Conservation (phyloP, 2,329 filamentous ascomycete species). For the Neophaeococcomyces aloes region DNA sequence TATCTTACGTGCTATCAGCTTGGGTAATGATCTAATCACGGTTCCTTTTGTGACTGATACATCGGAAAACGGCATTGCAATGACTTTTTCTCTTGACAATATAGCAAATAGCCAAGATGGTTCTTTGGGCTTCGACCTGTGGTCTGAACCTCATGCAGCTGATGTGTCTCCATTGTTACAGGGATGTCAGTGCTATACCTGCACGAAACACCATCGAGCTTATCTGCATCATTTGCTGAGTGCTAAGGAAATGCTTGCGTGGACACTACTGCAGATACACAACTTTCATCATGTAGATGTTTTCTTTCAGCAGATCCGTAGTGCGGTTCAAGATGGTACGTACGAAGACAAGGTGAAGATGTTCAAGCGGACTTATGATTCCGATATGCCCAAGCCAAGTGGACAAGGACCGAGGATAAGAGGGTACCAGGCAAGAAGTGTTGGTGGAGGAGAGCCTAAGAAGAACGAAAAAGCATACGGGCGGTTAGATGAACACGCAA, state of each 20-base stretch:
- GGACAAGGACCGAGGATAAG: conserved; percentile 66
- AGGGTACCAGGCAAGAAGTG: conserved; percentile 71
- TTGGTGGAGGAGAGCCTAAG: conserved; percentile 50
- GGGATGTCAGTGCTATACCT: conserved; percentile 71
- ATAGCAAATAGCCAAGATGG: conserved; percentile 4
- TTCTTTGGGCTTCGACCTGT: conserved; percentile 69
- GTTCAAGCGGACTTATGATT: conserved; percentile 61
- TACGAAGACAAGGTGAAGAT: conserved; percentile 44
- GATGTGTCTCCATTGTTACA: conserved; percentile 52
- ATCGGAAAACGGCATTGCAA: conserved; percentile 76
- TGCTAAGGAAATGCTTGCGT: conserved; percentile 93
- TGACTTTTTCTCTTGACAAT: conserved; percentile 59
- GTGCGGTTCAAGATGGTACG: conserved; percentile 47
- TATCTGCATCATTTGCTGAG: conserved; percentile 78
- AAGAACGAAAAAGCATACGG: conserved; percentile 61
- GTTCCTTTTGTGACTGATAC: conserved; percentile 62
- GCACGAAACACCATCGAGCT: conserved; percentile 70
- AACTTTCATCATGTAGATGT: conserved; percentile 63
- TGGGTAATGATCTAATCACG: conserved; percentile 71
- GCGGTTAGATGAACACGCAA: conserved; percentile 41
- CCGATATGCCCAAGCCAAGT: conserved; percentile 59
- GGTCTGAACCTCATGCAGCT: conserved; percentile 50
- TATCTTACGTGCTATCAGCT: conserved; percentile 61
- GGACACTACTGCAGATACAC: conserved; percentile 85
- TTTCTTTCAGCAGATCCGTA: conserved; percentile 65